These are phyloP conservation scores for Aphanomyces invadans DNA, from an alignment of 352 stramenopile species.

Conservation along the genomic window DNA sequence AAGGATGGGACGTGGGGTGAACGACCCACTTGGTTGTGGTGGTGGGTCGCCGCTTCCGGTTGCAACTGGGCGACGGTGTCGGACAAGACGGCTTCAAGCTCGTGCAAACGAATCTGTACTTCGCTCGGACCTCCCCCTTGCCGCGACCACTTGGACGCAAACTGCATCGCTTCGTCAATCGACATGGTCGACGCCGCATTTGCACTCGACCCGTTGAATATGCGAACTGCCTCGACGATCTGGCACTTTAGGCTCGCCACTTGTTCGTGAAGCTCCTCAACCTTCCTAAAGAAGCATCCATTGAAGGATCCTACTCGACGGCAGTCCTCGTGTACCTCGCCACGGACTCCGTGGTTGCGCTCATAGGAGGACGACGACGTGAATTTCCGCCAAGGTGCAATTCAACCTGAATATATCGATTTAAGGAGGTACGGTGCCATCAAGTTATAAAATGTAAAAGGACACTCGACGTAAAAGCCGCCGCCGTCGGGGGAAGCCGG, in stretches of 20 bases:
- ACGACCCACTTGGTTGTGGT: neutral
- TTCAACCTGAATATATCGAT: neutral
- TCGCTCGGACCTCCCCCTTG: conserved; percentile 1
- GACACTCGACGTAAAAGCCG: neutral
- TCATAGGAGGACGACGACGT: conserved; percentile 1
- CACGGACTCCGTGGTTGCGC: conserved; percentile 11
- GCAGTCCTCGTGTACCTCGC: neutral
- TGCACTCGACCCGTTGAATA: neutral
- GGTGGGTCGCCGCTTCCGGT: neutral
- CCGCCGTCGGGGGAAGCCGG: too few species aligned
- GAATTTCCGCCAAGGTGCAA: neutral
- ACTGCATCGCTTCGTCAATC: conserved; percentile 19
- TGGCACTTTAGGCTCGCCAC: conserved; percentile 10
- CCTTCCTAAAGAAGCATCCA: too few species aligned
- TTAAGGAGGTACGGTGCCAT: too few species aligned
- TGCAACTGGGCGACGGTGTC: conserved; percentile 15
- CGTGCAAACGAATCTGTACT: conserved; percentile 5
- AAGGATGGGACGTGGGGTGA: neutral
- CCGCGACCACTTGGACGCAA: conserved; percentile 7
- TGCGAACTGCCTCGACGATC: conserved; percentile 11
- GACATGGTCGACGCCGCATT: conserved; percentile 13
- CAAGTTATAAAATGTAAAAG: too few species aligned
- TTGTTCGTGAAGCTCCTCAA: conserved; percentile 12
- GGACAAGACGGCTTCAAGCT: conserved; percentile 5
- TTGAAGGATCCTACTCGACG: too few species aligned